phyloP scores from a whole-genome alignment of 1,284 basidiomycete species.

The Trametes polyzona region DNA sequence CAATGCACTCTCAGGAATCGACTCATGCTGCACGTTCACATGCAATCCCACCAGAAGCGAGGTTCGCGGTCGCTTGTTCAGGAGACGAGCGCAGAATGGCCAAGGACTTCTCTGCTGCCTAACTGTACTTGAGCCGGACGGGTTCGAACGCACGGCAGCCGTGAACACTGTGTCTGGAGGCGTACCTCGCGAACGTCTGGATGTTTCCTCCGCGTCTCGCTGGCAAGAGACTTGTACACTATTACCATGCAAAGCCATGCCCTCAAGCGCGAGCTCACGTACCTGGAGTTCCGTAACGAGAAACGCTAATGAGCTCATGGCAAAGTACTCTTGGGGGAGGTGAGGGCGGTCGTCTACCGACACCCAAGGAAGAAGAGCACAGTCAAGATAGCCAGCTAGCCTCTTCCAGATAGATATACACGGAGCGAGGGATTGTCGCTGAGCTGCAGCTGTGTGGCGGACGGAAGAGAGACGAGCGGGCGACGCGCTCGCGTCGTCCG shows the following conservation, averaged over 20 bases:
- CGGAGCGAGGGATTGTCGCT: no score
- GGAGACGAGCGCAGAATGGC: slow-evolving; percentile 77
- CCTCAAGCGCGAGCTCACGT: no score
- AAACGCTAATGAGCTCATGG: slow-evolving; percentile 58
- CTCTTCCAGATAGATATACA: no score
- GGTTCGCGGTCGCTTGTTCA: slow-evolving; percentile 64
- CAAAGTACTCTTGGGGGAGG: no score
- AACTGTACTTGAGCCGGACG: neutral
- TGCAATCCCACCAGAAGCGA: slow-evolving; percentile 70
- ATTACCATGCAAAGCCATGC: neutral
- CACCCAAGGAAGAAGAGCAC: no score
- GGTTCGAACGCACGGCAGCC: neutral
- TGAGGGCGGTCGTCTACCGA: no score
- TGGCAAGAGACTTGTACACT: slow-evolving; percentile 66
- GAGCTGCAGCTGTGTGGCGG: no score
- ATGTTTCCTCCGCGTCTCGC: slow-evolving; percentile 81
- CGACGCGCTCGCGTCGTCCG: no score
- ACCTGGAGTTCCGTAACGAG: slow-evolving; percentile 60
- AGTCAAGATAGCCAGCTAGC: no score
- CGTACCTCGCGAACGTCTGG: slow-evolving; percentile 83
- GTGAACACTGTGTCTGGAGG: slow-evolving; percentile 2
- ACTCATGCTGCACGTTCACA: no score
- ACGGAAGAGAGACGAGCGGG: no score
- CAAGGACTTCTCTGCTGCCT: slow-evolving; percentile 87
- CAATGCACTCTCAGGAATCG: no score